Conservation (phyloP, 2,329 filamentous ascomycete genomes). For the Falciphora oryzae region DNA sequence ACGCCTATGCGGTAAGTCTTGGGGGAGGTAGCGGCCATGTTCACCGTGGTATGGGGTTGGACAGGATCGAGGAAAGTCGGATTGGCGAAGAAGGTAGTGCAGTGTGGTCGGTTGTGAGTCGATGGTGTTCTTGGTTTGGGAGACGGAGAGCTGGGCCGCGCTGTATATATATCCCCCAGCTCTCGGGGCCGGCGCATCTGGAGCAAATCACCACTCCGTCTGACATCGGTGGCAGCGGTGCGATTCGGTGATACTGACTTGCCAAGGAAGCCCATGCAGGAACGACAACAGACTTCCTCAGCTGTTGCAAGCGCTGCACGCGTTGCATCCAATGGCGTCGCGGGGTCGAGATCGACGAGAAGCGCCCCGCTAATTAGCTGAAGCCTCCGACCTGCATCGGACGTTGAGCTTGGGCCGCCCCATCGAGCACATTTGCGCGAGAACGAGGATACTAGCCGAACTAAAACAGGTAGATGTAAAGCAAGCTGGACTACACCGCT, state of each 20-base stretch:
- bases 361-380: background rate
- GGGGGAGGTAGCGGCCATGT: background rate
- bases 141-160: background rate
- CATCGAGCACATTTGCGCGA: background rate
- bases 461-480: no score
- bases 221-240: background rate
- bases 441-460: no score
- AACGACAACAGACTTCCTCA: no score
- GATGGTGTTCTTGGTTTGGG: background rate
- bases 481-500: no score
- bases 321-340: background rate
- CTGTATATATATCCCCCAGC: background rate
- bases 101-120: background rate
- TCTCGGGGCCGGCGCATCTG: background rate
- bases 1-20: constrained; percentile 30
- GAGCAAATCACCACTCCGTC: background rate
- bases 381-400: constrained; percentile 1
- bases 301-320: no score
- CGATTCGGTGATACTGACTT: background rate
- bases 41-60: background rate
- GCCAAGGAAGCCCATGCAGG: background rate
- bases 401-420: background rate
- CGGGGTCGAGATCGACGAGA: background rate
- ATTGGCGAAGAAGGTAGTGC: no score
- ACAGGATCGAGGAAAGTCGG: background rate